Percentiles rank a stretch among this genome's conserved stretches.
Conservation (phyloP, 352 stramenopile species). For the Peronospora farinosa region DNA sequence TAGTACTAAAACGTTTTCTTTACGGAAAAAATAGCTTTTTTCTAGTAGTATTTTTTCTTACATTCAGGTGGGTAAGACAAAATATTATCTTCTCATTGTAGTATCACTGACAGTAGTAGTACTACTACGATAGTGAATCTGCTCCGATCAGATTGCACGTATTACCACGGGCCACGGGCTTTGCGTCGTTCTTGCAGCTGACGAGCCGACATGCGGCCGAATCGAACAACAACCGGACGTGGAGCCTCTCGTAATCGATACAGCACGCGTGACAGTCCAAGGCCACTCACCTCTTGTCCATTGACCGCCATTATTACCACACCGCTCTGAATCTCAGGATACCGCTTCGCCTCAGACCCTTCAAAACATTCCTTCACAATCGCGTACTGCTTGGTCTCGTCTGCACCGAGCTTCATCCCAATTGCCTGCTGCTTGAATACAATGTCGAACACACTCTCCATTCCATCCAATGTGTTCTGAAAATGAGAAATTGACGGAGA, state of each 20-base stretch:
- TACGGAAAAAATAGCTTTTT: too few species aligned
- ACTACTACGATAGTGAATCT: too few species aligned
- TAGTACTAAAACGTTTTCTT: too few species aligned
- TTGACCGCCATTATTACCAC: conserved; percentile 82
- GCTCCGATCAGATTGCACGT: not conserved
- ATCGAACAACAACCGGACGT: conserved; percentile 75
- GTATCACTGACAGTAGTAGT: too few species aligned
- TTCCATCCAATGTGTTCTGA: conserved; percentile 41
- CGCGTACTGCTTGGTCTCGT: conserved; percentile 63
- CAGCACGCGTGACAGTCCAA: conserved; percentile 66
- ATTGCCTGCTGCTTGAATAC: conserved; percentile 84
- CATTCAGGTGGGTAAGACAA: too few species aligned
- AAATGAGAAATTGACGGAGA: conserved; percentile 23
- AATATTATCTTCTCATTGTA: too few species aligned
- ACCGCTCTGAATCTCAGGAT: conserved; percentile 73
- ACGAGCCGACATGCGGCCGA: conserved; percentile 51
- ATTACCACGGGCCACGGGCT: conserved; percentile 19
- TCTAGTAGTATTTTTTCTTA: too few species aligned
- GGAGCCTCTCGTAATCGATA: conserved; percentile 72
- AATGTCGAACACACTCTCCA: conserved; percentile 80
- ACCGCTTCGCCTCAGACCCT: conserved; percentile 58
- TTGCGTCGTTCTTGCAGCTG: conserved; percentile 35
- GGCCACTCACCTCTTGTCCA: conserved; percentile 61
- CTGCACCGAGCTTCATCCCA: conserved; percentile 71
- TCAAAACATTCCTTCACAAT: conserved; percentile 83